Conservation (phyloP, 2,329 filamentous ascomycete species). For the Pseudophaeomoniella oleicola region DNA sequence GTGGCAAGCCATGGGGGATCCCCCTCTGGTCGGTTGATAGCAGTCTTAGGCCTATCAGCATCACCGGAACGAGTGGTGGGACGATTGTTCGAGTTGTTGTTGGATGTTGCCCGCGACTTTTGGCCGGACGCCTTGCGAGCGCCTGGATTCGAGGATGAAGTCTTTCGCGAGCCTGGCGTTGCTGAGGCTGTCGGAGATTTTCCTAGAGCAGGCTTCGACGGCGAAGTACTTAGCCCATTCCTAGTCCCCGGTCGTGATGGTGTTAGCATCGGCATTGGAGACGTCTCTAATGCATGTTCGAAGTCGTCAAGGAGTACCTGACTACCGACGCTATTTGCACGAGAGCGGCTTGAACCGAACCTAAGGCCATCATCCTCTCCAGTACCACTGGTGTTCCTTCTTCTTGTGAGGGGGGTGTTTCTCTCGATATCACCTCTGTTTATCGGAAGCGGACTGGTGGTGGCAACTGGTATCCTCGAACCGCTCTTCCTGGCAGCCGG, state of each 20-base stretch:
- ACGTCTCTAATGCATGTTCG: conserved; percentile 13
- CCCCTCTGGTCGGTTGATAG: conserved; percentile 65
- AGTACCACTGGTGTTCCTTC: conserved; percentile 39
- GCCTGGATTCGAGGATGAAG: conserved; percentile 14
- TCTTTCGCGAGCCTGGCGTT: conserved; percentile 21
- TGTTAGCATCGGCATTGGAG: conserved; percentile 6
- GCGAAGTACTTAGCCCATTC: conserved; percentile 7
- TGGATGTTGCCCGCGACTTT: conserved; percentile 19
- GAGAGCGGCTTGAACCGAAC: conserved; percentile 44
- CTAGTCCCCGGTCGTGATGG: conserved; percentile 5
- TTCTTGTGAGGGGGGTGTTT: conserved; percentile 52
- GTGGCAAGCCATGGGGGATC: conserved; percentile 91
- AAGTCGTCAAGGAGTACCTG: conserved; percentile 11
- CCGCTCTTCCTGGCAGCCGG: conserved; percentile 42
- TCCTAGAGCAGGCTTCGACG: conserved; percentile 8
- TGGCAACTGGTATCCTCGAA: conserved; percentile 78
- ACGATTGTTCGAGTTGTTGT: conserved; percentile 29
- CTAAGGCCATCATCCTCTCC: conserved; percentile 47
- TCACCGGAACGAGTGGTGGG: conserved; percentile 50
- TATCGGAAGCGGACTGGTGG: conserved; percentile 63
- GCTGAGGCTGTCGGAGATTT: conserved; percentile 16
- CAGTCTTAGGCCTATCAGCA: conserved; percentile 33
- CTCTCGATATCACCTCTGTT: conserved; percentile 58
- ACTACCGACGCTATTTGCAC: conserved; percentile 30
- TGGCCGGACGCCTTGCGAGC: conserved; percentile 24